Base-by-base conservation (phyloP, 495 filamentous ascomycete species). In the Staphylotrichum longicolle region DNA sequence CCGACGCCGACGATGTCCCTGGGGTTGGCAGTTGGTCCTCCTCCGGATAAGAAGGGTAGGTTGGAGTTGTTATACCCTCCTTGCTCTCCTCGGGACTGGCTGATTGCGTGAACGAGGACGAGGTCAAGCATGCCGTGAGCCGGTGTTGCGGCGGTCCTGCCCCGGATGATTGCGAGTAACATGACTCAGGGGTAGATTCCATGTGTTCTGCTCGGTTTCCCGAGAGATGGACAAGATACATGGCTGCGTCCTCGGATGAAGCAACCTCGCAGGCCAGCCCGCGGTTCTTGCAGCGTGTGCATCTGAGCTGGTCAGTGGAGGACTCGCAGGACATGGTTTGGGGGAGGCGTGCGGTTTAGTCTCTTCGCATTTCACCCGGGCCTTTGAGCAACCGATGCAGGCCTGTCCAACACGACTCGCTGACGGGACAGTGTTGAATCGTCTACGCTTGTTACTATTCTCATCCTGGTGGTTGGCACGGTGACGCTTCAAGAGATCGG, bases 321-420 rank as follows among this genome's bases (percentile, higher is more conserved):
- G 14, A 27, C n/a, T 3, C 33, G 34, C 2, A 10, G 11, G 45
- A 34, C 0, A 47, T 1, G 32, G 30, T 1, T 39, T 7, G 58
- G 49, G 47, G 27, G 44, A n/a, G 8, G 58, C 67, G 50, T 58
- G 53, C 63, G 74, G 73, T 63, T 78, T 76, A 39, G 61, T 33
- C 61, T 85, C 81, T 62, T 83, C 82, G 57, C 81, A 84, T 62
- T 83, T 83, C 7, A 84, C 72, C 32, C 83, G 77, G 2, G 81
- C 80, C 4, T 76, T 72, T 32, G 83, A 81, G 63, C 83, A 83
- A 4, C 76, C 64, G 33, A 75, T 77, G 58, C 82, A 85, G 2
- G 82, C 82, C 58, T 83, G 82, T 5, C 79, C 80, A 9, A 83
- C 81, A 3, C 82, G 81, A 37, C 78, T 75, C 7, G 77, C 73